Conservation (phyloP, 495 filamentous ascomycete species). For the Aspergillus olivimuriae region DNA sequence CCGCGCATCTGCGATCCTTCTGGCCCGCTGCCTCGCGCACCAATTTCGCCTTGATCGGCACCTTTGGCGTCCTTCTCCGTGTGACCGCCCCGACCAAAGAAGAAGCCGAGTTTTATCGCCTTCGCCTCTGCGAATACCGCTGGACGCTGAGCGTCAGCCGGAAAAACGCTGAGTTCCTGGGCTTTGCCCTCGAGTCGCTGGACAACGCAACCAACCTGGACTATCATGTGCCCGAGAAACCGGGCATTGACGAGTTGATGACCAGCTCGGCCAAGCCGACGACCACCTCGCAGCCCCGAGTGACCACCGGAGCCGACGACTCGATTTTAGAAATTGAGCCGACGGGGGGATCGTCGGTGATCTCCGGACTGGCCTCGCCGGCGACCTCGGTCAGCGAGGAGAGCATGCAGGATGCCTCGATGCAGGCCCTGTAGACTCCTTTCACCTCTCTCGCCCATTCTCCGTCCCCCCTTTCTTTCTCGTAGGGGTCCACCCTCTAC, state of each 20-base stretch:
- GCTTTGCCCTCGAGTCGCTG: conserved; percentile 43
- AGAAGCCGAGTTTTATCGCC: conserved; percentile 93
- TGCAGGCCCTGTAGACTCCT: conserved; percentile 11
- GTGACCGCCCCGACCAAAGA: conserved; percentile 79
- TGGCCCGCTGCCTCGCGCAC: conserved; percentile 49
- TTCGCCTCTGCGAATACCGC: conserved; percentile 77
- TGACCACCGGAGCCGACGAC: conserved; percentile 10
- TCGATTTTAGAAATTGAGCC: conserved; percentile 13
- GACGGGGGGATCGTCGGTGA: conserved; percentile 22
- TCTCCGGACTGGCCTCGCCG: conserved; percentile 27
- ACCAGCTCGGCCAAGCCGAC: conserved; percentile 27
- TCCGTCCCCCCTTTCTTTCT: neutral
- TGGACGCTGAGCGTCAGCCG: conserved; percentile 88
- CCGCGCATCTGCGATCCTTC: conserved; percentile 47
- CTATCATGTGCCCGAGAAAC: conserved; percentile 42
- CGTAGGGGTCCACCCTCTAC: neutral
- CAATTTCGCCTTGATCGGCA: conserved; percentile 50
- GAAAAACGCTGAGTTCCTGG: conserved; percentile 68
- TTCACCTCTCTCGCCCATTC: too few relatives aligned
- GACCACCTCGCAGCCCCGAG: conserved; percentile 7
- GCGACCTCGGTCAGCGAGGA: conserved; percentile 26
- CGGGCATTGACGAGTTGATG: conserved; percentile 45
- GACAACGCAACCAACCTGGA: conserved; percentile 42
- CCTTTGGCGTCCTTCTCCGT: conserved; percentile 64
- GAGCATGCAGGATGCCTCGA: conserved; percentile 13